Conservation (phyloP, 1,284 basidiomycete species). For the Pseudozyma sp. region DNA sequence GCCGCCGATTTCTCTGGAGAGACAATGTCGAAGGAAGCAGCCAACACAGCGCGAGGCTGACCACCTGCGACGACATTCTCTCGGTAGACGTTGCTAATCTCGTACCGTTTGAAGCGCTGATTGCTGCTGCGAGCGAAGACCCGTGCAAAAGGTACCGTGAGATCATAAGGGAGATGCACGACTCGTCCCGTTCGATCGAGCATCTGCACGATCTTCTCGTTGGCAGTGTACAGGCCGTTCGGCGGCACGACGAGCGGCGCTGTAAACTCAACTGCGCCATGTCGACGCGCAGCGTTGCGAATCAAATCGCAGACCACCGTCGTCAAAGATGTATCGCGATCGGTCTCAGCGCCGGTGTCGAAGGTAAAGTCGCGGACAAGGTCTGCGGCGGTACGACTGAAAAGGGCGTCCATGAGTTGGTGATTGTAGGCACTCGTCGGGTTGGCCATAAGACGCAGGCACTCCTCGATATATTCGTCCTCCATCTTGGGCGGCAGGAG, state of each 20-base stretch:
- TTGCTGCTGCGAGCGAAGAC: constrained; percentile 80
- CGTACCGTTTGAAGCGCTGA: constrained; percentile 88
- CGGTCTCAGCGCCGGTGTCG: constrained; percentile 79
- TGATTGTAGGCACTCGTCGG: constrained; percentile 56
- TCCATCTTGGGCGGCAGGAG: constrained; percentile 81
- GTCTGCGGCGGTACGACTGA: constrained; percentile 72
- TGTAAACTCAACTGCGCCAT: constrained; percentile 88
- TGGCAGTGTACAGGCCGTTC: constrained; percentile 78
- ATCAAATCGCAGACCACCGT: constrained; percentile 82
- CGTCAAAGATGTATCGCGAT: constrained; percentile 78
- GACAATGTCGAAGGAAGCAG: constrained; percentile 68
- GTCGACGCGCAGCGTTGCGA: constrained; percentile 81
- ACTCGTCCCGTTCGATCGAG: constrained; percentile 75
- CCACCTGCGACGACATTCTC: constrained; percentile 68
- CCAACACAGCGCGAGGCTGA: constrained; percentile 67
- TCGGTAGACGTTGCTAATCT: constrained; percentile 73
- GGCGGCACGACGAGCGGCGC: constrained; percentile 84
- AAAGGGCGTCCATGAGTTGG: constrained; percentile 56
- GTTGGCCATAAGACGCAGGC: constrained; percentile 80
- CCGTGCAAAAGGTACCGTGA: constrained; percentile 83
- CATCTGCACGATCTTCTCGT: constrained; percentile 82
- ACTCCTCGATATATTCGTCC: constrained; percentile 86
- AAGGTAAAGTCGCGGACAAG: constrained; percentile 81
- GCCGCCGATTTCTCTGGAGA: constrained; percentile 65
- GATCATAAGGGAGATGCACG: constrained; percentile 66